Conservation (phyloP, 805 yeast genomes). For the Jamesozyma hellenica region DNA sequence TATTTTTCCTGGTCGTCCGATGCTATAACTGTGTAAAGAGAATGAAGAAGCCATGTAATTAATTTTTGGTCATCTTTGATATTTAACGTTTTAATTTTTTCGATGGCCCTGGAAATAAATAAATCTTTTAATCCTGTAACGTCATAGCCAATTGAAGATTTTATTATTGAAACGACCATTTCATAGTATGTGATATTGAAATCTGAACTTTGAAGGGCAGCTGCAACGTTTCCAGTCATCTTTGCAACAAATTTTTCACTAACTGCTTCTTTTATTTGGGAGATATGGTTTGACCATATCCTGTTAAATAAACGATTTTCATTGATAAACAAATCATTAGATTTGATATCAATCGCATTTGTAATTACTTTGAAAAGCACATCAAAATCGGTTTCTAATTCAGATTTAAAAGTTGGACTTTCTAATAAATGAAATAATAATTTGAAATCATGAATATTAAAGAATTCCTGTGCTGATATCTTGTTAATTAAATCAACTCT, state of each 20-base stretch:
- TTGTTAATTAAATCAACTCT: conserved; percentile 24
- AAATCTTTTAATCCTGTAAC: not conserved
- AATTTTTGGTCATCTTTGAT: not conserved
- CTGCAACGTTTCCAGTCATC: not conserved
- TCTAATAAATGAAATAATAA: conserved; percentile 34
- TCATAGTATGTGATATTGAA: conserved; percentile 6
- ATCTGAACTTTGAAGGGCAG: conserved; percentile 1
- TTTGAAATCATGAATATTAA: conserved; percentile 5
- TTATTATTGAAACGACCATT: conserved; percentile 11
- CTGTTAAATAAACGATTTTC: conserved; percentile 24
- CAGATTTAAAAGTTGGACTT: conserved; percentile 46
- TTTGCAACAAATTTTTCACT: conserved; percentile 11
- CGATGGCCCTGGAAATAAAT: conserved; percentile 1
- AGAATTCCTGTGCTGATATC: conserved; percentile 9
- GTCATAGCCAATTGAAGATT: conserved; percentile 1
- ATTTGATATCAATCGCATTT: conserved; percentile 1
- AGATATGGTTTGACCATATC: conserved; percentile 34
- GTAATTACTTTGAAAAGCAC: conserved; percentile 9
- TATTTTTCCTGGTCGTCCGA: not conserved
- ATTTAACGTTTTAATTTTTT: not conserved
- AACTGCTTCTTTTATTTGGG: conserved; percentile 30
- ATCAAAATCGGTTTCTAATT: conserved; percentile 37
- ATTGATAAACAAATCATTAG: not conserved
- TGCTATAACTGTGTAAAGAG: conserved; percentile 18
- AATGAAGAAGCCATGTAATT: conserved; percentile 27